A percentile compares a stretch with the other conserved stretches of the same genome.
phyloP scores from a whole-genome alignment of 768 basidiomycete genomes.

The Collybiopsis luxurians region DNA sequence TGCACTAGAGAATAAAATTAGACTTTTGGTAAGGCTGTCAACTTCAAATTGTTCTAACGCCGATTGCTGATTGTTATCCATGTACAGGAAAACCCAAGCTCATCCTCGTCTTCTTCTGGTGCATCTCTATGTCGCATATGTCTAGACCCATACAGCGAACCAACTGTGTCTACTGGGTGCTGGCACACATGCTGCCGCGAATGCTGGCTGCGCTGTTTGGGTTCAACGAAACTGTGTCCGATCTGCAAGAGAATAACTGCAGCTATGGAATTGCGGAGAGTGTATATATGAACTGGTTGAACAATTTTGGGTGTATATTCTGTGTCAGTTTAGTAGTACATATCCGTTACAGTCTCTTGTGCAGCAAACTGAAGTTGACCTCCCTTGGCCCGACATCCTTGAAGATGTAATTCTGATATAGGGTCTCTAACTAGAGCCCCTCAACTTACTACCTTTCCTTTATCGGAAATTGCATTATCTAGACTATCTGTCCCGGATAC shows the following conservation, averaged over 20 bases:
- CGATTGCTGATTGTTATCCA: not conserved
- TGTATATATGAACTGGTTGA: conserved; percentile 57
- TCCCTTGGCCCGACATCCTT: too few species aligned
- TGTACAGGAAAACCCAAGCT: not conserved
- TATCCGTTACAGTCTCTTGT: too few species aligned
- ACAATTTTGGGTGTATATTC: too few species aligned
- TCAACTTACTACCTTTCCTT: too few species aligned
- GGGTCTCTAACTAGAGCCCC: too few species aligned
- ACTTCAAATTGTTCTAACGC: conserved; percentile 5
- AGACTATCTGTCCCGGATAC: too few species aligned
- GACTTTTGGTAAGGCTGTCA: conserved; percentile 45
- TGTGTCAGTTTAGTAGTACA: too few species aligned
- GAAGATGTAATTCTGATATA: too few species aligned
- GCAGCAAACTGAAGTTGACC: too few species aligned
- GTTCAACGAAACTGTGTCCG: conserved; percentile 78
- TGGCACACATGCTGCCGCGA: conserved; percentile 85
- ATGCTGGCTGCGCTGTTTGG: conserved; percentile 84
- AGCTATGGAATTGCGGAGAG: conserved; percentile 69
- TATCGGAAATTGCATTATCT: too few species aligned
- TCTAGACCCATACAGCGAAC: conserved; percentile 72
- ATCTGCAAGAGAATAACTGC: conserved; percentile 86
- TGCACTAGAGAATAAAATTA: conserved; percentile 62
- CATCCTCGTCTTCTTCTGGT: conserved; percentile 37
- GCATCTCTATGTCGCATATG: conserved; percentile 71
- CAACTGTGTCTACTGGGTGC: conserved; percentile 79